Evolutionary conservation across 768 basidiomycete genomes (phyloP), one percentile per base, ranked within the genome.

Genomic region (Neoboletus subvelutipes): DNA sequence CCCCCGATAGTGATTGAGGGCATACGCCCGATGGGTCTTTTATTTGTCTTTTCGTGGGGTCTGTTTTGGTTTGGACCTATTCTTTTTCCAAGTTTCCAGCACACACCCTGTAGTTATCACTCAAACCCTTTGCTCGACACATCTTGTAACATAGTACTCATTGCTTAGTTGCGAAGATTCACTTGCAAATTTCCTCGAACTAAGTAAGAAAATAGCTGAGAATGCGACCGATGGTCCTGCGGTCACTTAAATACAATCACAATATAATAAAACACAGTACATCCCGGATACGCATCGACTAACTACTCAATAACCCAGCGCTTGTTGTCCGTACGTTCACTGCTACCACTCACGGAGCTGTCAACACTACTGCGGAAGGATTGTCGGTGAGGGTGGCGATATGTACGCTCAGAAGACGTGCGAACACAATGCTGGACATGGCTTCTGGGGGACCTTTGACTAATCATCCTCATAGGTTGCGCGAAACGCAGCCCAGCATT

Each of bases 341-440:
- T 58, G 12, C 40, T 42, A 24, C 52, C 45, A 31, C 62, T 62
- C 40, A 31, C 39, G 24, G 57, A 62, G 20, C 52, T 59, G 7
- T 46, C 22, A 17, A 48, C 43, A 50, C 56, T 56, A 28, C 36
- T 40, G 4, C 54, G 39, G 15, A 56, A 57, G 15, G 37, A 15
- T 28, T 58, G 47, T 41, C 57, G 52, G 36, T 51, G 49, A 22
- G 55, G 45, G 39, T 74, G 70, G 29, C 67, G 61, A 51, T 71
- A 67, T 22, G 73, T 73, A 24, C 20, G 50, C 28, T 43, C 37
- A 33, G 73, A 65, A 34, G 75, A 45, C 36, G 53, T 70, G 37
- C 77, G 67, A 18, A 72, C 75, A 34, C 36, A 77, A 60, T 6
- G 74, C 77, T 29, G 71, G 68, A 28, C 71, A 64, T 22, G 77